Evolutionary conservation across 495 filamentous ascomycete species (phyloP).

Genomic region (Filosporella fistucella): DNA sequence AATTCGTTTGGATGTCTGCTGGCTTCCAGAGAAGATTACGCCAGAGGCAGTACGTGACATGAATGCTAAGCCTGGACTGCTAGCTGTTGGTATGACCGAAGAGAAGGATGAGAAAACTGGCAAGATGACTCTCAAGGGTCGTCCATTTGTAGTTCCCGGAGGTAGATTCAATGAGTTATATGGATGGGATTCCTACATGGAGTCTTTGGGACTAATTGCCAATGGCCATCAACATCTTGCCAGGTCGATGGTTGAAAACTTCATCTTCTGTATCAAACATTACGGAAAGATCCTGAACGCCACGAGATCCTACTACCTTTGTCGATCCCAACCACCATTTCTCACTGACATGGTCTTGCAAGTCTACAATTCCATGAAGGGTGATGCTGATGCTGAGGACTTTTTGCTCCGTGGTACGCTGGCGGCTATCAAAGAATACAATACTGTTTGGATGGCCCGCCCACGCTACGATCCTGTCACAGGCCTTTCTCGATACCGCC

Average conservation of each 20-base stretch:
- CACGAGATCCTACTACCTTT: constrained; percentile 91
- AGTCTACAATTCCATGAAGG: constrained; percentile 82
- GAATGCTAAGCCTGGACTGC: constrained; percentile 79
- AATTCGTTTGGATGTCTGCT: constrained; percentile 78
- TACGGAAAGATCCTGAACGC: constrained; percentile 98
- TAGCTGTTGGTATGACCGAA: constrained; percentile 87
- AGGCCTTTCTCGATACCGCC: constrained; percentile 86
- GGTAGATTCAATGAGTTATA: constrained; percentile 97
- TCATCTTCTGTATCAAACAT: constrained; percentile 96
- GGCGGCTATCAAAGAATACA: constrained; percentile 95
- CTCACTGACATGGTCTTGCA: constrained; percentile 94
- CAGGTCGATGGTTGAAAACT: constrained; percentile 91
- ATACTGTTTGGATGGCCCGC: constrained; percentile 79
- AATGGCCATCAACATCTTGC: constrained; percentile 79
- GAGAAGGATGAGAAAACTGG: constrained; percentile 57
- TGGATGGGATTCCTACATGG: constrained; percentile 98
- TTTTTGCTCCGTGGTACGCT: constrained; percentile 75
- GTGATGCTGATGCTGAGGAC: constrained; percentile 67
- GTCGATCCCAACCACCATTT: constrained; percentile 91
- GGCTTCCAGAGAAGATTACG: constrained; percentile 67
- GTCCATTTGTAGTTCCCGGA: constrained; percentile 93
- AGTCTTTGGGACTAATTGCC: constrained; percentile 77
- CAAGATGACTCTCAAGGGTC: constrained; percentile 62
- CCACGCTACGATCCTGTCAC: constrained; percentile 76
- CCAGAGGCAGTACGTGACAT: constrained; percentile 66